Percentiles rank a stretch among this genome's conserved stretches.
Conservation (phyloP, 2,329 filamentous ascomycete species). For the Xylaria sp. region DNA sequence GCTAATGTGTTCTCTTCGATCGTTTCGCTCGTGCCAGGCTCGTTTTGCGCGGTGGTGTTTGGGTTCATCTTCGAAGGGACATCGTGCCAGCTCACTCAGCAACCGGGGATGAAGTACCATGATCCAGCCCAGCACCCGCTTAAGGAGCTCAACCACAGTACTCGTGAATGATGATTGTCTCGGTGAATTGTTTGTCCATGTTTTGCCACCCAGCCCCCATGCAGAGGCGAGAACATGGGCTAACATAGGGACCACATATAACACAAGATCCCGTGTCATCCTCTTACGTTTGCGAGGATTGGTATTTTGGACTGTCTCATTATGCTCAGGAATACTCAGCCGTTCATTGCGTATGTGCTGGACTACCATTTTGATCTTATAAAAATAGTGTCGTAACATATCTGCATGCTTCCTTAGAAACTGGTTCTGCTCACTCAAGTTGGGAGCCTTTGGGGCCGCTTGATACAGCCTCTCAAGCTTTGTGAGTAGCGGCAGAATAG, state of each 20-base stretch:
- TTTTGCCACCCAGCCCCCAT: slow-evolving; percentile 46
- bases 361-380: slow-evolving; percentile 40
- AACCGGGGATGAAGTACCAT: slow-evolving; percentile 41
- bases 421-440: slow-evolving; percentile 43
- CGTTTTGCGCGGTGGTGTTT: slow-evolving; percentile 9
- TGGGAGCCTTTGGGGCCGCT: slow-evolving; percentile 38
- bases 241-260: slow-evolving; percentile 45
- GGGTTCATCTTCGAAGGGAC: slow-evolving; percentile 23
- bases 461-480: slow-evolving; percentile 45
- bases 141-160: slow-evolving; percentile 42
- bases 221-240: slow-evolving; percentile 42
- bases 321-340: slow-evolving; percentile 23
- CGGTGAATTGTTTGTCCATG: slow-evolving; percentile 15
- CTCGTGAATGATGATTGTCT: slow-evolving; percentile 42
- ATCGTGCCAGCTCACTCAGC: slow-evolving; percentile 30
- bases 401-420: slow-evolving; percentile 44
- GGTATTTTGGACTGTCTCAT: slow-evolving; percentile 24
- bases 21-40: slow-evolving; percentile 14
- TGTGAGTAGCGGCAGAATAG: slow-evolving; percentile 39
- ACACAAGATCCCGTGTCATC: slow-evolving; percentile 42
- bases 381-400: slow-evolving; percentile 45
- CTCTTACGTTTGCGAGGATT: slow-evolving; percentile 34
- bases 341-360: slow-evolving; percentile 40
- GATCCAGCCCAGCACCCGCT: slow-evolving; percentile 43
- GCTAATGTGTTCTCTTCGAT: slow-evolving; percentile 40